Base-by-base conservation (phyloP, 2,329 filamentous ascomycete genomes). In the Dichotomopilus funicola region DNA sequence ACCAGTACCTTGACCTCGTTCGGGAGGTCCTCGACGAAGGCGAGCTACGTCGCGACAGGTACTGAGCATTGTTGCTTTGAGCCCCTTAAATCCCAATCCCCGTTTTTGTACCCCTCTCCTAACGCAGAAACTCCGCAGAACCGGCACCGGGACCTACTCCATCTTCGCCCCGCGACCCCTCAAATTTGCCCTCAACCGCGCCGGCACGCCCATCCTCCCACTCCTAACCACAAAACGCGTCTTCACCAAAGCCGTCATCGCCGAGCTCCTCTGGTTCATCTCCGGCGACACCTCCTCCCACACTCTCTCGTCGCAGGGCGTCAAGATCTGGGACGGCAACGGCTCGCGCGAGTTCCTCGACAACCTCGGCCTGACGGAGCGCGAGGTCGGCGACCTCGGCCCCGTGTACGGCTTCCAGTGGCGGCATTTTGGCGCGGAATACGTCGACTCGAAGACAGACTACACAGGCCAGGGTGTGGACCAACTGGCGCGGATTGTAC, bases 241-340 rank as follows among this genome's bases (percentile, higher is more conserved):
- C 65, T 97, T 96, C 73, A 81, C 89, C 36, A 87, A 89, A 58
- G 92, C 91, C 65, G 88, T 99, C 49, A 78, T 97, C 60, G 88
- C 86, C 62, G 94, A 99, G 72, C 85, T 99, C 1, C 85, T 99
- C 59, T 99, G 94, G 94, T 99, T 99, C 73, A 80, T 99, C 63
- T 81, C 84, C 45, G 94, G 90, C 66, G 83, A 77, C 66, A 99
- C 94, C 2, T 90, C 89, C 0, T 91, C 89, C 1, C 73, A 83
- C 4, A 77, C 90, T 0, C 83, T 99, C 3, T 86, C 83, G 57
- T 84, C 85, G 10, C 84, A 86, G 1, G 90, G 91, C 35, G 85
- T 99, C 66, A 95, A 95, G 73, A 99, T 99, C 70, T 99, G 94
- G 94, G 94, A 99, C 69, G 92, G 91, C 65, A 99, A 99, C 69